Conservation (phyloP, 768 basidiomycete genomes). For the Asterophora parasitica region DNA sequence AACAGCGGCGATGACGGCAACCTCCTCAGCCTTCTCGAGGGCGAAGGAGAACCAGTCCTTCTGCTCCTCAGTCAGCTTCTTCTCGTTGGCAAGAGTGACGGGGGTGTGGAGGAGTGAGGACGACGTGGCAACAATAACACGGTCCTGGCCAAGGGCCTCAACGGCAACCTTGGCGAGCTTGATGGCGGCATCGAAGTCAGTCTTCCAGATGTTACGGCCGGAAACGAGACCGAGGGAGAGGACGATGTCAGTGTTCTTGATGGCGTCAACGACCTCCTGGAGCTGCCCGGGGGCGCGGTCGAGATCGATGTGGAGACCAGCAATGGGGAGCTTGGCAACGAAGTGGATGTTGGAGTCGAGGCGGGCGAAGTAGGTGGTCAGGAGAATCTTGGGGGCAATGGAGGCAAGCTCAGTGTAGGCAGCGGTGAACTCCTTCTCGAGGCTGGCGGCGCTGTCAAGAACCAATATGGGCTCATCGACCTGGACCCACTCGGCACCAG, state of each 20-base stretch:
- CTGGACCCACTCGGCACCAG: slow-evolving; percentile 93
- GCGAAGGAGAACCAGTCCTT: slow-evolving; percentile 99
- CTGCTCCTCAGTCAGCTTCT: slow-evolving; percentile 81
- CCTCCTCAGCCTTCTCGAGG: slow-evolving; percentile 90
- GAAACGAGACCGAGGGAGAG: slow-evolving; percentile 96
- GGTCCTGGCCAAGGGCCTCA: slow-evolving; percentile 74
- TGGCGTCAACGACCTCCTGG: slow-evolving; percentile 69
- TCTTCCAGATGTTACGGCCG: slow-evolving; percentile 99
- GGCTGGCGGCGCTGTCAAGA: slow-evolving; percentile 73
- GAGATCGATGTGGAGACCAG: slow-evolving; percentile 94
- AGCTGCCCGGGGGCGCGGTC: slow-evolving; percentile 91
- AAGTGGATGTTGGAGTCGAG: slow-evolving; percentile 88
- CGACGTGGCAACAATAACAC: slow-evolving; percentile 91
- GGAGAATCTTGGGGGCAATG: slow-evolving; percentile 85
- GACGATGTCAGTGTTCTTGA: slow-evolving; percentile 76
- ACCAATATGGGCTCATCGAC: slow-evolving; percentile 96
- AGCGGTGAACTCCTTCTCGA: slow-evolving; percentile 74
- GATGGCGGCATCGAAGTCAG: slow-evolving; percentile 81
- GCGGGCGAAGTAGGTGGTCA: slow-evolving; percentile 96
- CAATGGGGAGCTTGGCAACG: slow-evolving; percentile 87
- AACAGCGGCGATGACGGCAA: slow-evolving; percentile 78
- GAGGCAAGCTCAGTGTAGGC: slow-evolving; percentile 80
- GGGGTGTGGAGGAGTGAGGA: slow-evolving; percentile 98
- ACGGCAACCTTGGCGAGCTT: slow-evolving; percentile 82
- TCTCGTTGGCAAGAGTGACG: slow-evolving; percentile 91